Evolutionary conservation across 139 green algal species (phyloP), one percentile per base, ranked within the genome.

Genomic region (Auxenochlorella pyrenoidosa): DNA sequence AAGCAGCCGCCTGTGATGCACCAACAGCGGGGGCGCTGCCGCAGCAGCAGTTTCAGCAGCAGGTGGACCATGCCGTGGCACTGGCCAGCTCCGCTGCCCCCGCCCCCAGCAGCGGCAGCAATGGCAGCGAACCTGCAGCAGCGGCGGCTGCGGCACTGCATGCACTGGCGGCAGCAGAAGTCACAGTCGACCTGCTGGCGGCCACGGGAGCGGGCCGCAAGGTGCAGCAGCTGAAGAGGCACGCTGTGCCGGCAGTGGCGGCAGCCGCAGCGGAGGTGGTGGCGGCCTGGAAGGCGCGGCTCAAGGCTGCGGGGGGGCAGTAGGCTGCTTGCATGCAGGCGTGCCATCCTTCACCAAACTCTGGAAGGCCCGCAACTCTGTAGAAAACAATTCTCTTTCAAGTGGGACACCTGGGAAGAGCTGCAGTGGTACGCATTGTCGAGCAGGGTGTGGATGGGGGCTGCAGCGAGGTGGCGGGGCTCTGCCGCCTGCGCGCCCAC

Each of bases 221-320:
- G 28, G 32, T 85, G 40, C 80, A 76, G 58, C 66, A 60, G 28
- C 63, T 85, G 18, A 41, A 70, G 16, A 85, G 60, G 80, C 80
- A 85, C 41, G 38, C 5, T 13, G 63, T 76, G 63, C 63, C 60
- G 18, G 63, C 60, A 1, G 24, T 76, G 18, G 80, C 63, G 8
- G 63, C 63, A 32, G 80, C 80, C 22, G 80, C 80, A 43, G 80
- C 30, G n/a, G 80, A 24, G 0, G 66, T 60, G 63, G 80, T 65
- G 80, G 40, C 34, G 15, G 80, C 59, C 21, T 85, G 80, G 80
- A 76, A 76, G 41, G 80, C 80, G 28, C 59, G 63, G 12, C 63
- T 85, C 2, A 19, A 22, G 80, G 80, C 40, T 26, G 24, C 30
- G 5, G 30, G 38, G 5, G 40, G 6, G 22, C 41, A 79, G 8